A percentile compares a stretch with the other conserved stretches of the same genome.
Evolutionary conservation across 2,329 filamentous ascomycete species (phyloP).

Genomic region (Hirsutella thompsonii): DNA sequence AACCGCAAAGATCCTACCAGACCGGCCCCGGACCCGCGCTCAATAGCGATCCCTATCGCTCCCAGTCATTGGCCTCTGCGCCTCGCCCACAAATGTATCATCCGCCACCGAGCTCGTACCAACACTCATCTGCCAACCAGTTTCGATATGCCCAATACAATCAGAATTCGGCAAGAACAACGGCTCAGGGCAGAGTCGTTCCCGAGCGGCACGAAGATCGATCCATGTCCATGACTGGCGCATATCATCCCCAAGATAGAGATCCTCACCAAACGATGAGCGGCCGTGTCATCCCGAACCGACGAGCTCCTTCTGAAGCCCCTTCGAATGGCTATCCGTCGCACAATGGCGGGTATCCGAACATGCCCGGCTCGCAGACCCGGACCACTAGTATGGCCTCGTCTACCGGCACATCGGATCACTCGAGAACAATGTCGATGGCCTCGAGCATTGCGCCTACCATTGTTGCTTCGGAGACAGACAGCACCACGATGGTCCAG

Average conservation of each 20-base stretch:
- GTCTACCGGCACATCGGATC: constrained; percentile 32
- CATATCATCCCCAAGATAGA: constrained; percentile 52
- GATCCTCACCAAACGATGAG: constrained; percentile 87
- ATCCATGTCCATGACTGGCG: constrained; percentile 90
- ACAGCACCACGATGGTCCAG: constrained; percentile 36
- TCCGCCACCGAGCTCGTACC: constrained; percentile 46
- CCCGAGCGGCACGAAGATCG: constrained; percentile 87
- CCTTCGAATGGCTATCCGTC: constrained; percentile 22
- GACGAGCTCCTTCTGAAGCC: constrained; percentile 31
- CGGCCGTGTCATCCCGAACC: constrained; percentile 77
- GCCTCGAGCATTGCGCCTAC: constrained; percentile 70
- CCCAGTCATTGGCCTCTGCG: constrained; percentile 78
- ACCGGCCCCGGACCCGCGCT: constrained; percentile 54
- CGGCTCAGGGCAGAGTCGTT: constrained; percentile 80
- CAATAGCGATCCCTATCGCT: constrained; percentile 76
- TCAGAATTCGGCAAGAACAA: constrained; percentile 58
- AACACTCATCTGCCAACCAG: constrained; percentile 54
- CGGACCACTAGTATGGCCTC: constrained; percentile 50
- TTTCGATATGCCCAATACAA: constrained; percentile 65
- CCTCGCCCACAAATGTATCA: constrained; percentile 63
- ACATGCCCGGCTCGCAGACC: constrained; percentile 40
- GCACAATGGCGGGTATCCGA: constrained; percentile 24
- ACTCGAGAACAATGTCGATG: constrained; percentile 74
- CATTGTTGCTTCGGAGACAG: constrained; percentile 47
- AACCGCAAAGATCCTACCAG: constrained; percentile 45